These are phyloP conservation scores for Drechslerella coelobrocha DNA, from an alignment of 2,329 filamentous ascomycete genomes.

Conservation along the genomic window DNA sequence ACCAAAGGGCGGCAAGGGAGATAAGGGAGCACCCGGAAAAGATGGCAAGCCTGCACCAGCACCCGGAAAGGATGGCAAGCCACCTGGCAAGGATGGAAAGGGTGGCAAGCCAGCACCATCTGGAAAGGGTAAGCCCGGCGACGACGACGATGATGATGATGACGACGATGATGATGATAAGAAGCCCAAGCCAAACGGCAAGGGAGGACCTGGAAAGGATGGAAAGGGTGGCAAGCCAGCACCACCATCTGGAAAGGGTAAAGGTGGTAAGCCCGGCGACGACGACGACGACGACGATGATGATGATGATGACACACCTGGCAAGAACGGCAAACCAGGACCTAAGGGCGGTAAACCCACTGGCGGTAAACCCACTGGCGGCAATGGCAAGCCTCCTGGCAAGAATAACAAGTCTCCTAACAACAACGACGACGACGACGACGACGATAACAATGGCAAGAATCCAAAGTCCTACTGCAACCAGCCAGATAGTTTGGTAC, in stretches of 20 bases:
- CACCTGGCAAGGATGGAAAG: not conserved
- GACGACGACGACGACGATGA: not conserved
- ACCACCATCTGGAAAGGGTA: too few relatives aligned
- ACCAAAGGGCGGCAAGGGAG: not conserved
- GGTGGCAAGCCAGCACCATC: too few relatives aligned
- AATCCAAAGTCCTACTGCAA: too few relatives aligned
- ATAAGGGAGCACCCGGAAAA: too few relatives aligned
- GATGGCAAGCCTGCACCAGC: too few relatives aligned
- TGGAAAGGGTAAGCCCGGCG: not conserved
- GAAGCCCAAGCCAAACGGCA: too few relatives aligned
- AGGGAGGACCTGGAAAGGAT: too few relatives aligned
- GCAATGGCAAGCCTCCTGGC: not conserved
- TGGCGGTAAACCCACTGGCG: not conserved
- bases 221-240: too few relatives aligned
- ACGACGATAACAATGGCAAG: not conserved
- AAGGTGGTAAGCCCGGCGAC: too few relatives aligned
- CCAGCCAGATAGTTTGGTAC: too few relatives aligned
- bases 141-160: not conserved
- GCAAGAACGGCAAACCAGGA: not conserved
- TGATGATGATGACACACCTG: not conserved
- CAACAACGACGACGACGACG: not conserved
- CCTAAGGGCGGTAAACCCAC: not conserved
- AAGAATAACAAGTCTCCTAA: not conserved
- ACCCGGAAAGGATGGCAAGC: not conserved
- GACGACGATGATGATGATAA: not conserved